These are phyloP conservation scores for Blastobotrys muscicola DNA, from an alignment of 805 yeast species.

Conservation along the genomic window DNA sequence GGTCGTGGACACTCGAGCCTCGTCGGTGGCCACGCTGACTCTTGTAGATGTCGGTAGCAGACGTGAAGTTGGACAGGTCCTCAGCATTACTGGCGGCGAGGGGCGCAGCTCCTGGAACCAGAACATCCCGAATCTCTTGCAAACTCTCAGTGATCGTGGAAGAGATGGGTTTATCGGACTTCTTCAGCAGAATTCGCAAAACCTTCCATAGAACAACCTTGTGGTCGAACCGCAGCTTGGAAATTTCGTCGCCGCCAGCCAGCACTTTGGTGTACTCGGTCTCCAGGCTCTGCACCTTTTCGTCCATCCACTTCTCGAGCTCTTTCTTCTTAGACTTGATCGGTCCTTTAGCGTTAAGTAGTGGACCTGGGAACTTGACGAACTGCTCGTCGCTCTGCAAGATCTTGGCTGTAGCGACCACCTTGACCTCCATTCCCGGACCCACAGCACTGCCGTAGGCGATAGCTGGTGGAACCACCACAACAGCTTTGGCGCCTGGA, in stretches of 20 bases:
- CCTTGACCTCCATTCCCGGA: conserved; percentile 22
- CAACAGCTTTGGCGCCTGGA: conserved; percentile 35
- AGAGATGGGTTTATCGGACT: conserved; percentile 24
- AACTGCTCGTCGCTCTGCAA: conserved; percentile 23
- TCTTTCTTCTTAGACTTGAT: conserved; percentile 54
- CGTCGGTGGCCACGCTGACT: conserved; percentile 3
- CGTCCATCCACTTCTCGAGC: conserved; percentile 57
- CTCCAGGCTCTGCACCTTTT: conserved; percentile 23
- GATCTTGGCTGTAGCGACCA: conserved; percentile 22
- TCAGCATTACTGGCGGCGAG: conserved; percentile 10
- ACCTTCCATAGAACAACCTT: conserved; percentile 27
- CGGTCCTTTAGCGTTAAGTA: conserved; percentile 34
- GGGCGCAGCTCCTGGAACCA: conserved; percentile 18
- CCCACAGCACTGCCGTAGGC: conserved; percentile 26
- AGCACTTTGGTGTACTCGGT: conserved; percentile 13
- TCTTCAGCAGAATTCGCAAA: conserved; percentile 24
- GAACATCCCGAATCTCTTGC: conserved; percentile 14
- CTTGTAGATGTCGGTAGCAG: conserved; percentile 21
- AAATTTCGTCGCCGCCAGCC: conserved; percentile 9
- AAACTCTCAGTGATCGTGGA: conserved; percentile 22
- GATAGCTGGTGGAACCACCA: conserved; percentile 35
- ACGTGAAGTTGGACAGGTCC: conserved; percentile 12
- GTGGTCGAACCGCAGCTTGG: conserved; percentile 21
- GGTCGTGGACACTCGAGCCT: conserved; percentile 1
- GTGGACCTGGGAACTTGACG: conserved; percentile 57